A percentile compares a stretch with the other conserved stretches of the same genome.
These are phyloP conservation scores for Psilocybe cubensis DNA, from an alignment of 768 basidiomycete genomes.

Conservation along the genomic window DNA sequence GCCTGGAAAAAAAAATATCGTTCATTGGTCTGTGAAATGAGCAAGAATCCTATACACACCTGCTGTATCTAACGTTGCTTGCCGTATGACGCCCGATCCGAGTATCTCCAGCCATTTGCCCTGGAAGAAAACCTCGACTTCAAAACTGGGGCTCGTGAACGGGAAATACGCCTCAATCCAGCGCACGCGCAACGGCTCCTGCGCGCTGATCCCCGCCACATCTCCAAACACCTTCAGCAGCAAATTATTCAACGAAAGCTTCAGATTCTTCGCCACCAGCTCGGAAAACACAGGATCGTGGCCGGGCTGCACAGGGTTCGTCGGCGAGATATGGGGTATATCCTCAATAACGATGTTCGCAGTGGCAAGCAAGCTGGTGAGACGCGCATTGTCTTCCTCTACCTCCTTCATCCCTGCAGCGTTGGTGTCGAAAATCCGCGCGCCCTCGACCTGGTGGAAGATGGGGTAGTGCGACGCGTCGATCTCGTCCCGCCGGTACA, in stretches of 20 bases:
- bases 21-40: slow-evolving; percentile 8
- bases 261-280: slow-evolving; percentile 82
- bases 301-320: slow-evolving; percentile 80
- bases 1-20: slow-evolving; percentile 41
- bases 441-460: slow-evolving; percentile 98
- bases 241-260: slow-evolving; percentile 86
- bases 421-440: slow-evolving; percentile 73
- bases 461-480: slow-evolving; percentile 96
- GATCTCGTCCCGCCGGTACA: slow-evolving; percentile 97
- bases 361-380: slow-evolving; percentile 60
- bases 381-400: slow-evolving; percentile 68
- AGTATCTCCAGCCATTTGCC: slow-evolving; percentile 98
- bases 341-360: slow-evolving; percentile 90
- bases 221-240: slow-evolving; percentile 83
- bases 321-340: slow-evolving; percentile 66
- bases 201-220: slow-evolving; percentile 46
- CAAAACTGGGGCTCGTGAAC: slow-evolving; percentile 96
- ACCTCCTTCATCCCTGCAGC: slow-evolving; percentile 61
- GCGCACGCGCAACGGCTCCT: slow-evolving; percentile 81
- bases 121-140: slow-evolving; percentile 95
- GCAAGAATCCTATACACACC: slow-evolving; percentile 52
- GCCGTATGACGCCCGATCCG: slow-evolving; percentile 90
- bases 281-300: slow-evolving; percentile 79
- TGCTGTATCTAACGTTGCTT: slow-evolving; percentile 85
- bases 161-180: slow-evolving; percentile 99